Evolutionary conservation across 1,139 yeast genomes (phyloP), one percentile per base, ranked within the genome.

Genomic region (Barnettozyma hawaiiensis): DNA sequence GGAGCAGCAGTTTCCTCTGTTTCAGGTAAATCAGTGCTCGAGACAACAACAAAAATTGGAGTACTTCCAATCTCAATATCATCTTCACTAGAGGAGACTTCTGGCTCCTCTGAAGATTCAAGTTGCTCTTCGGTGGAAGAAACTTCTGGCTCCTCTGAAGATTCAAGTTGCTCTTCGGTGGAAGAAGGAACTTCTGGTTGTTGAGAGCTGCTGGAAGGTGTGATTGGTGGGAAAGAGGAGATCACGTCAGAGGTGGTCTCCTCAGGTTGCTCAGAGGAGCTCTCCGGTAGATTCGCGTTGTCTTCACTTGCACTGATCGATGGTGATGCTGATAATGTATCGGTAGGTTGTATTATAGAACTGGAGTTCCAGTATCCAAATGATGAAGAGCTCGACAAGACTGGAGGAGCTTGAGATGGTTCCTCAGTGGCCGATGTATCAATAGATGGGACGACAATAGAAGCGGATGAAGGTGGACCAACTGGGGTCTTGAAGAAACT

Each of bases 401-500:
- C 39, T 12, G 31, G 41, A 37, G 19, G 39, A 21, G n/a, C 31
- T 27, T 34, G 27, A 16, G 45, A 34, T 34, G 47, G 31, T 46
- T 40, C n/a, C 27, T 31, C 21, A 14, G 31, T 10, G 3, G 6
- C 10, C 5, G 29, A 26, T 10, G 35, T 32, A 15, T 10, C 16
- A 27, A 26, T 34, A 16, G 36, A 18, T 12, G 37, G 21, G 22
- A 34, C 14, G 10, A 42, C 39, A 14, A n/a, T n/a, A n/a, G n/a
- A n/a, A n/a, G n/a, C n/a, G n/a, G n/a, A n/a, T n/a, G 43, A 23
- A 29, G 41, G 21, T n/a, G 23, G 19, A 15, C 14, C 19, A 19
- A 22, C 34, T 16, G 45, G 34, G n/a, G 37, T 10, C 40, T 50
- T 51, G 14, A 49, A 43, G 41, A 39, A 51, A 3, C 36, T 44